Percentiles rank a stretch among this genome's conserved stretches.
Evolutionary conservation across 345 rosid species (phyloP).

Genomic region (Arabis hirsuta): DNA sequence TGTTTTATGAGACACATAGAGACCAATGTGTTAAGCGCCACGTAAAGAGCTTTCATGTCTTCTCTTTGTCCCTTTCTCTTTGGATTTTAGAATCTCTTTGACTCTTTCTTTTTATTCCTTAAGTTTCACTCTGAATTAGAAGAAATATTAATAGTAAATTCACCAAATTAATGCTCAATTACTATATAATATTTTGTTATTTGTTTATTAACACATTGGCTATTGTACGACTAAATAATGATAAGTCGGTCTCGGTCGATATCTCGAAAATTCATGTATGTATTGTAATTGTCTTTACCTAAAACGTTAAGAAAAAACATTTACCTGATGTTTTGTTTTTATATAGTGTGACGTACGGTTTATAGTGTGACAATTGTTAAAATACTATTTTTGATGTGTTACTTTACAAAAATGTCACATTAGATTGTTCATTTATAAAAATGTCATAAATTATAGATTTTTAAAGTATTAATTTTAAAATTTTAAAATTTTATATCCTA

Average conservation of each 20-base stretch:
- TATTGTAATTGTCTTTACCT: slow-evolving; percentile 17
- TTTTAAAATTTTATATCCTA: too few species aligned
- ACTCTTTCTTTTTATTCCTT: slow-evolving; percentile 18
- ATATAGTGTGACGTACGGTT: background rate
- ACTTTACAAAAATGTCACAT: too few species aligned
- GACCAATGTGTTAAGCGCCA: slow-evolving; percentile 40
- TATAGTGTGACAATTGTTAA: too few species aligned
- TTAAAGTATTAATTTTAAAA: too few species aligned
- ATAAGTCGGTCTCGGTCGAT: slow-evolving; percentile 15
- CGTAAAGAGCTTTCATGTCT: slow-evolving; percentile 41
- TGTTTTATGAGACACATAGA: slow-evolving; percentile 44
- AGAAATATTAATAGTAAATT: background rate
- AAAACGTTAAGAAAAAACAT: slow-evolving; percentile 9
- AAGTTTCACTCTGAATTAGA: background rate
- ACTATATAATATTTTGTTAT: background rate
- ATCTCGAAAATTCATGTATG: slow-evolving; percentile 5
- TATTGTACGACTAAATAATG: background rate
- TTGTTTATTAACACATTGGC: slow-evolving; percentile 8
- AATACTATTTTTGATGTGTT: too few species aligned
- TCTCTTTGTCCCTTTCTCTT: slow-evolving; percentile 43
- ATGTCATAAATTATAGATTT: too few species aligned
- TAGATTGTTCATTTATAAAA: too few species aligned
- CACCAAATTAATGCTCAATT: background rate
- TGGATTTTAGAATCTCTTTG: slow-evolving; percentile 46
- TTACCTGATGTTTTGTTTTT: background rate